Conservation (phyloP, 495 filamentous ascomycete species). For the Xylaria scruposa region DNA sequence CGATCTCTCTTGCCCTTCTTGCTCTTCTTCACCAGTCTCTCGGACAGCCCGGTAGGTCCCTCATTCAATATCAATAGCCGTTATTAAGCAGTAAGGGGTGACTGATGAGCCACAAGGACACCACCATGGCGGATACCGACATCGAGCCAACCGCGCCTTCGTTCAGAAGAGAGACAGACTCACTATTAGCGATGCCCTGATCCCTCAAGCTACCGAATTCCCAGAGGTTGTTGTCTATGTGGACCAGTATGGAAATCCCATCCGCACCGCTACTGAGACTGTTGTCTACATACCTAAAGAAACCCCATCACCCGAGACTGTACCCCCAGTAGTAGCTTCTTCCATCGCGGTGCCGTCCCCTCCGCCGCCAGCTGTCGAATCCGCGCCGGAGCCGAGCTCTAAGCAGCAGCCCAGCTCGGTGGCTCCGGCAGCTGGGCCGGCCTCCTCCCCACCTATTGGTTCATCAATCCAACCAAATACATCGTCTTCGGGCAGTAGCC, state of each 20-base stretch:
- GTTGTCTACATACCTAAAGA: conserved; percentile 38
- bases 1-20: conserved; percentile 32
- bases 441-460: conserved; percentile 24
- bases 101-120: conserved; percentile 34
- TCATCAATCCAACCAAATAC: conserved; percentile 28
- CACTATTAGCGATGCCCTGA: conserved; percentile 35
- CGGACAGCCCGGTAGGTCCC: conserved; percentile 39
- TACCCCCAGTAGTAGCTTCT: conserved; percentile 13
- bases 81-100: neutral
- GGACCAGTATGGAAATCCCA: conserved; percentile 63
- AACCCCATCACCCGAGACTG: conserved; percentile 29
- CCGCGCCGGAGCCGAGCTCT: conserved; percentile 28
- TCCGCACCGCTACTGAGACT: conserved; percentile 48
- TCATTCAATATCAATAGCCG: neutral
- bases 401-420: conserved; percentile 28
- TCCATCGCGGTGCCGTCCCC: conserved; percentile 13
- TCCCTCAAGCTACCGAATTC: conserved; percentile 31
- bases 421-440: conserved; percentile 22
- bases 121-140: conserved; percentile 33
- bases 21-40: conserved; percentile 35
- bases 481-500: conserved; percentile 31
- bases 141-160: conserved; percentile 29
- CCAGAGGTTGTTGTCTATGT: conserved; percentile 68
- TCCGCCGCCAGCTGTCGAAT: conserved; percentile 23
- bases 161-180: conserved; percentile 30